Percentiles rank a stretch among this genome's conserved stretches.
Evolutionary conservation across 345 rosid species (phyloP).

Genomic region (Combretum micranthum): DNA sequence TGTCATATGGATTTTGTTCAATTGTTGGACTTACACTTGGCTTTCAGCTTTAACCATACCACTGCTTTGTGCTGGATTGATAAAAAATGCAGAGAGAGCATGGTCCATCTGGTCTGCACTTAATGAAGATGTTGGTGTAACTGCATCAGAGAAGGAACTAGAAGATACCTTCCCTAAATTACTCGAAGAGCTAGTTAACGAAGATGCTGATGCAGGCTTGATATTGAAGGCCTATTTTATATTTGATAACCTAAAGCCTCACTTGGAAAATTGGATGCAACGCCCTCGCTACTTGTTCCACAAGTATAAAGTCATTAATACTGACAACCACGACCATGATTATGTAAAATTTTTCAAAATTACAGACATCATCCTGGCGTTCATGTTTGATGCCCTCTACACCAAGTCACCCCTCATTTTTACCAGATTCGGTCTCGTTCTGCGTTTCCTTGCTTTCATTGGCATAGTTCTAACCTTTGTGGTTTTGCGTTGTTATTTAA

Average conservation of each 20-base stretch:
- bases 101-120: slow-evolving; percentile 7
- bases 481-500: background rate
- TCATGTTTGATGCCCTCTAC: slow-evolving; percentile 11
- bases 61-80: background rate
- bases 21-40: slow-evolving; percentile 7
- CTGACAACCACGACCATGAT: background rate
- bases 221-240: slow-evolving; percentile 10
- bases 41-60: slow-evolving; percentile 7
- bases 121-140: background rate
- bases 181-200: background rate
- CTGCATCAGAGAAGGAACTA: background rate
- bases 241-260: slow-evolving; percentile 13
- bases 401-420: slow-evolving; percentile 3
- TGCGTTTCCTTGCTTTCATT: background rate
- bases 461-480: background rate
- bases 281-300: slow-evolving; percentile 7
- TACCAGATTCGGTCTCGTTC: background rate
- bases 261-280: slow-evolving; percentile 12
- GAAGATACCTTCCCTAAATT: background rate
- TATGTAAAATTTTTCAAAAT: slow-evolving; percentile 8
- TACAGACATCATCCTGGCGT: slow-evolving; percentile 5
- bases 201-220: background rate
- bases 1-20: slow-evolving; percentile 14
- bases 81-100: slow-evolving; percentile 1
- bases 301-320: slow-evolving; percentile 2